phyloP scores from a whole-genome alignment of 2,329 filamentous ascomycete genomes.

The Fusarium piperis region DNA sequence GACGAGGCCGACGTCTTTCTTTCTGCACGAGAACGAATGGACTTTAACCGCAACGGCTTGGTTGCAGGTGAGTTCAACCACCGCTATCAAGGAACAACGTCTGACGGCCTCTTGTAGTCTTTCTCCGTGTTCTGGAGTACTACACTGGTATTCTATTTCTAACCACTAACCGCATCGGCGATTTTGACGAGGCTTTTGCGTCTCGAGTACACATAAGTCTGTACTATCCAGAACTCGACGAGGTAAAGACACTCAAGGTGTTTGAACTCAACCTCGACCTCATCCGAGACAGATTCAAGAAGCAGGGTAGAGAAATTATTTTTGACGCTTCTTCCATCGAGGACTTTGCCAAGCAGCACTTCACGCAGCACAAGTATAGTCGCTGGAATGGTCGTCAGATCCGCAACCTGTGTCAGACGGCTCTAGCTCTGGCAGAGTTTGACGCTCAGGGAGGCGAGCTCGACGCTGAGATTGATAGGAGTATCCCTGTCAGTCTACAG shows the following conservation, averaged over 20 bases:
- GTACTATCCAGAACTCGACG: background rate
- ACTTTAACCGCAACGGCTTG: slow-evolving; percentile 18
- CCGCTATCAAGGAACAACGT: no score
- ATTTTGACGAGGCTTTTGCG: background rate
- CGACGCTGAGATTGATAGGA: background rate
- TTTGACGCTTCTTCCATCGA: background rate
- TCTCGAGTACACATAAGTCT: background rate
- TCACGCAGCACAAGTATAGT: background rate
- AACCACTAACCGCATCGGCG: background rate
- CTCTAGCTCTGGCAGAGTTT: slow-evolving; percentile 47
- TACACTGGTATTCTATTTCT: background rate
- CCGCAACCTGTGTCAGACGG: slow-evolving; percentile 44
- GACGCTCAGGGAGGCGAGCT: slow-evolving; percentile 34
- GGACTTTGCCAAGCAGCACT: background rate
- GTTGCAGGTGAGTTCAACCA: slow-evolving; percentile 11
- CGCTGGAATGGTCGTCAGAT: slow-evolving; percentile 51
- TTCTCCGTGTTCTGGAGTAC: background rate
- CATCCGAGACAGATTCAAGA: background rate
- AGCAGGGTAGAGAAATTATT: background rate
- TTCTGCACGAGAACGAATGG: background rate
- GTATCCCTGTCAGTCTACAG: background rate
- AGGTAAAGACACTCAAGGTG: background rate
- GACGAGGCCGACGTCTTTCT: slow-evolving; percentile 20
- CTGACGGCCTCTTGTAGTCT: background rate
- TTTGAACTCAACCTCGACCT: background rate